Conservation (phyloP, 768 basidiomycete species). For the Austroboletus eburneus region DNA sequence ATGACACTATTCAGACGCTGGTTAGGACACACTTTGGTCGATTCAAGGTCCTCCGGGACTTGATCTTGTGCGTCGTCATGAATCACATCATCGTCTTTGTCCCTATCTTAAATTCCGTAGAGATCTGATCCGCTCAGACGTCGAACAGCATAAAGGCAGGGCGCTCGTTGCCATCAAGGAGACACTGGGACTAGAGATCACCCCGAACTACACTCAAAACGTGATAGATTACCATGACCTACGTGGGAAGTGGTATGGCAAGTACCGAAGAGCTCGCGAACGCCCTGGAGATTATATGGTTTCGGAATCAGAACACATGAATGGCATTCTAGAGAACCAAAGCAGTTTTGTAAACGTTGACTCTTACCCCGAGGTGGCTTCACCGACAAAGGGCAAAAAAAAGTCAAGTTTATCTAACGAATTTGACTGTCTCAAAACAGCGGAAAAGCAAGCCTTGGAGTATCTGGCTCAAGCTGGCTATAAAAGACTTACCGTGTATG, state of each 20-base stretch:
- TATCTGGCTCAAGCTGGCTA: slow-evolving; percentile 33
- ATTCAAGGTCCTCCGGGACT: slow-evolving; percentile 33
- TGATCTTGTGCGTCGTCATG: slow-evolving; percentile 32
- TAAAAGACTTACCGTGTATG: slow-evolving; percentile 10
- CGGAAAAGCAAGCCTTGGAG: slow-evolving; percentile 16
- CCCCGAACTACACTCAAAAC: slow-evolving; percentile 39
- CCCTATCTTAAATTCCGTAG: slow-evolving; percentile 17
- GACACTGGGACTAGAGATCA: slow-evolving; percentile 36
- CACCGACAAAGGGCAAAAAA: too few relatives aligned
- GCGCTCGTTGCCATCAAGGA: slow-evolving; percentile 28
- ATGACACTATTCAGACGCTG: slow-evolving; percentile 24
- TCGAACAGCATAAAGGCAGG: slow-evolving; percentile 24
- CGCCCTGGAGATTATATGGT: not conserved
- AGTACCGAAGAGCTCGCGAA: slow-evolving; percentile 18
- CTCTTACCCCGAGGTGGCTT: too few relatives aligned
- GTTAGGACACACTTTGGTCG: slow-evolving; percentile 37
- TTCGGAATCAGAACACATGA: not conserved
- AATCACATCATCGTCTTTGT: not conserved
- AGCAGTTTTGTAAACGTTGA: too few relatives aligned
- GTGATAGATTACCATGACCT: slow-evolving; percentile 17
- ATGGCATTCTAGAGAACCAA: too few relatives aligned
- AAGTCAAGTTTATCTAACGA: too few relatives aligned
- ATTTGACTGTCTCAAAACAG: not conserved
- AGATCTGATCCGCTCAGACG: slow-evolving; percentile 21
- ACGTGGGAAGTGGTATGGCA: slow-evolving; percentile 22